Base-by-base conservation (phyloP, 164 flowering plant species). In the Santalum album region DNA sequence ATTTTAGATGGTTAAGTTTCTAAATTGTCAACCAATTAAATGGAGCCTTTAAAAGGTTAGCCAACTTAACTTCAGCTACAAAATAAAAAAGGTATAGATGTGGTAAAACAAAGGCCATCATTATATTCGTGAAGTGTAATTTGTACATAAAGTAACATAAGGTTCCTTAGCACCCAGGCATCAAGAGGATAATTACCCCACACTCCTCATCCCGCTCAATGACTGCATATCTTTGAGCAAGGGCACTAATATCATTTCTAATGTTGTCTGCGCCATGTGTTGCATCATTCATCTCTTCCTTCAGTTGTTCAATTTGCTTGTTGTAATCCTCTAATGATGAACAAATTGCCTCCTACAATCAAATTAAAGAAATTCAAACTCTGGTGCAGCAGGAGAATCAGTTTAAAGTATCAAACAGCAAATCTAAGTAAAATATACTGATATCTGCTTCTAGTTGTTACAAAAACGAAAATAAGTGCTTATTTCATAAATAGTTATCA, bases 261-360 rank as follows among this genome's bases (percentile, higher is more conserved):
- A 94, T 90, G 67, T 86, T 87, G 62, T 94, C 99, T 45, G 99
- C 99, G 53, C 99, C 97, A 80, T 75, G 90, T 25, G 99, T 94
- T 38, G 99, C 97, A 78, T 87, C 97, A 71, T 90, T 82, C 99
- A 94, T 94, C 78, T 90, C 97, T 68, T 87, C 63, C 64, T 94
- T 94, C 64, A 94, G 76, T 57, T 61, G 76, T 61, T 94, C 99
- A 65, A 94, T 94, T 75, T 94, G 97, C 74, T 86, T 87, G 78
- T 94, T 90, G 77, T 94, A 94, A 69, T 94, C 99, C 71, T 94
- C 99, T 59, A 94, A 65, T n/a, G 99, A 90, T 54, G 99, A 83
- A 68, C 99, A 94, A 53, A 94, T 94, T 54, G 99, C 99, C 54
- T 94, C 99, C 99, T 90, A 56, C 67, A 74, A 32, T 24, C 20